Conservation (phyloP, 1,284 basidiomycete genomes). For the Porodaedalea pini region DNA sequence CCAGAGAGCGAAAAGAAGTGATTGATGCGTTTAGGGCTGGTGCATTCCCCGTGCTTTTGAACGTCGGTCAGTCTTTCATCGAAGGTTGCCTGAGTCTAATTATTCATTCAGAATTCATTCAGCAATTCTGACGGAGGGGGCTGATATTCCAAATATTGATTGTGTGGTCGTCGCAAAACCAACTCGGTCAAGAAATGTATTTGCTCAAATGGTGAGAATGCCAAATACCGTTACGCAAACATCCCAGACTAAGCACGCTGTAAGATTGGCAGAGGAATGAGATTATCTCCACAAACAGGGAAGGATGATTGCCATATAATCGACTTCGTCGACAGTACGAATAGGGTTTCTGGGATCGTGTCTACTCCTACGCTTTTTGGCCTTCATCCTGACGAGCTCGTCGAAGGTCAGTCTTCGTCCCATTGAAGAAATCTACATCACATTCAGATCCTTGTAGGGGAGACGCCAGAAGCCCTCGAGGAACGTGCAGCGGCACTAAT, state of each 20-base stretch:
- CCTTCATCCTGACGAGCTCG: constrained; percentile 67
- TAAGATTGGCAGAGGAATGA: constrained; percentile 90
- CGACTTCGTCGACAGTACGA: constrained; percentile 84
- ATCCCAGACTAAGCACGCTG: background rate
- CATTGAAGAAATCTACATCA: constrained; percentile 8
- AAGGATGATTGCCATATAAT: constrained; percentile 88
- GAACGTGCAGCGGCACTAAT: constrained; percentile 21
- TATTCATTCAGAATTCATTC: background rate
- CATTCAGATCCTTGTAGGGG: constrained; percentile 38
- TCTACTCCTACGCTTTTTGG: constrained; percentile 87
- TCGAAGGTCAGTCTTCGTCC: constrained; percentile 53
- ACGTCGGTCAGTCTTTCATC: constrained; percentile 64
- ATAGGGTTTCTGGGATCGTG: constrained; percentile 68
- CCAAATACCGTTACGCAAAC: background rate
- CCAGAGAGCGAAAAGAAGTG: constrained; percentile 59
- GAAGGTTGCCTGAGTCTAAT: background rate
- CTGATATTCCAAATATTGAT: constrained; percentile 90
- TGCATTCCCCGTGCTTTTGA: constrained; percentile 83
- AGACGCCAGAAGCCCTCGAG: constrained; percentile 30
- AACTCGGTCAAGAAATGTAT: constrained; percentile 85
- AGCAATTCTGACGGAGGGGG: constrained; percentile 90
- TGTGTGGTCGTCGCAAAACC: constrained; percentile 86
- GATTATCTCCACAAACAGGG: constrained; percentile 76
- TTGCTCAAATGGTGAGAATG: constrained; percentile 84
- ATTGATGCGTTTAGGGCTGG: constrained; percentile 70